Evolutionary conservation across 768 basidiomycete genomes (phyloP).

Genomic region (Saitozyma podzolica): DNA sequence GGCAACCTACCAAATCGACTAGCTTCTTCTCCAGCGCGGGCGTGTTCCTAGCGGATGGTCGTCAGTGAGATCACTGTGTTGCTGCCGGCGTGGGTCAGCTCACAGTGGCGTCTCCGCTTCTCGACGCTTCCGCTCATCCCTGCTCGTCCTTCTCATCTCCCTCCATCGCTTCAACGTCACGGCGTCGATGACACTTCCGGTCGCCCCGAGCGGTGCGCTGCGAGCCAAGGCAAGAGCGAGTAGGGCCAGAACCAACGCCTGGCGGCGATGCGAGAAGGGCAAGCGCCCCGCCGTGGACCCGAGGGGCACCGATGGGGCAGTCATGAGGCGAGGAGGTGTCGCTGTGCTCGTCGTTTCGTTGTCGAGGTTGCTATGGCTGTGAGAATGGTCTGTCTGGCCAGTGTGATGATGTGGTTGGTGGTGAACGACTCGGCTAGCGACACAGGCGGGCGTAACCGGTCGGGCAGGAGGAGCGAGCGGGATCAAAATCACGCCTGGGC

Average conservation of each 20-base stretch:
- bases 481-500: no score
- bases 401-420: no score
- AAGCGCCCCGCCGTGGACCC: no score
- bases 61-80: conserved; percentile 3
- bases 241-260: conserved; percentile 17
- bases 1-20: conserved; percentile 46
- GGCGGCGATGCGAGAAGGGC: conserved; percentile 9
- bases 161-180: conserved; percentile 32
- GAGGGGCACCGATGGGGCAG: no score
- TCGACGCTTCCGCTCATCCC: conserved; percentile 38
- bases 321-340: no score
- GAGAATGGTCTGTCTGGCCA: no score
- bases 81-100: conserved; percentile 2
- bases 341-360: no score
- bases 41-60: conserved; percentile 31
- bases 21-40: conserved; percentile 52
- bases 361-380: no score
- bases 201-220: conserved; percentile 14
- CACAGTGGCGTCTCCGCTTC: conserved; percentile 56
- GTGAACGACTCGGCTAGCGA: no score
- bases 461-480: no score
- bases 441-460: no score
- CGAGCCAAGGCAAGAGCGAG: conserved; percentile 27
- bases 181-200: conserved; percentile 2
- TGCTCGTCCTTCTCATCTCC: conserved; percentile 16